Percentiles rank a stretch among this genome's conserved stretches.
Conservation (phyloP, 805 yeast species). For the Sungouiozyma ichnusensis region DNA sequence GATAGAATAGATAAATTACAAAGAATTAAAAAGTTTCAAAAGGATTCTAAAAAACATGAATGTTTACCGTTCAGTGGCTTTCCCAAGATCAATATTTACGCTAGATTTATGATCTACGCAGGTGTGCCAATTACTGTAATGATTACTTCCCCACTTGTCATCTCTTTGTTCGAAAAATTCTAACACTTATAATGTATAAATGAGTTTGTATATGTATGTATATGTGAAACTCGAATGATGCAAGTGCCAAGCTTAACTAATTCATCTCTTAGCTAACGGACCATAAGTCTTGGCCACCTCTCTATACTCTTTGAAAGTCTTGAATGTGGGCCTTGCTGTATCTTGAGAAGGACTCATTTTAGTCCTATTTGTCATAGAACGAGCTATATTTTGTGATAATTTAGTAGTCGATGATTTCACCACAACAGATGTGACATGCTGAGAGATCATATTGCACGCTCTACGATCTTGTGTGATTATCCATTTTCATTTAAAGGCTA, state of each 20-base stretch:
- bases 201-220: too few species aligned
- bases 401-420: neutral
- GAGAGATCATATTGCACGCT: constrained; percentile 1
- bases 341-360: constrained; percentile 4
- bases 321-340: constrained; percentile 27
- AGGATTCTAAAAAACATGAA: constrained; percentile 14
- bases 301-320: constrained; percentile 30
- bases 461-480: too few species aligned
- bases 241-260: too few species aligned
- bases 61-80: constrained; percentile 47
- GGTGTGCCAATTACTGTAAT: constrained; percentile 60
- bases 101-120: constrained; percentile 68
- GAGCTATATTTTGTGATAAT: neutral
- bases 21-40: constrained; percentile 15
- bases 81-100: constrained; percentile 66
- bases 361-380: neutral
- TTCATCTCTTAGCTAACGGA: constrained; percentile 17
- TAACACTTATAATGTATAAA: too few species aligned
- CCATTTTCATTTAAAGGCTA: too few species aligned
- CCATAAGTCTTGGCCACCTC: constrained; percentile 31
- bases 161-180: neutral
- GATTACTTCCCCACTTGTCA: constrained; percentile 7
- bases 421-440: neutral
- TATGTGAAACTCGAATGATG: too few species aligned
- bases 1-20: constrained; percentile 13